phyloP scores from a whole-genome alignment of 2,329 filamentous ascomycete species.

The Fusarium bulbicola region DNA sequence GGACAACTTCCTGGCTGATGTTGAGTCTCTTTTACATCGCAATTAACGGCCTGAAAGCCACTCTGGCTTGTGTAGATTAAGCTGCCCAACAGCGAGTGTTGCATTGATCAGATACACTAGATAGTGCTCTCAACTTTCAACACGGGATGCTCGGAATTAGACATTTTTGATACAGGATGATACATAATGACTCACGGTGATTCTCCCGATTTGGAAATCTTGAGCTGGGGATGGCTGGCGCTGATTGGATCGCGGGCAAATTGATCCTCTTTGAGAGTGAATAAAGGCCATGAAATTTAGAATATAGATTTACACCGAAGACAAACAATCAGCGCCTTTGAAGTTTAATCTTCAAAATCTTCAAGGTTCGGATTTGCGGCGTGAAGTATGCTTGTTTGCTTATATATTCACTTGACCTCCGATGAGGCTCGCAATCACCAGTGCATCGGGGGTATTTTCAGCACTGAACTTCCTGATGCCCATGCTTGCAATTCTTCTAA shows the following conservation, averaged over 20 bases:
- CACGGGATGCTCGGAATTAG: neutral
- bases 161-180: neutral
- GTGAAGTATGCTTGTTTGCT: neutral
- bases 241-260: neutral
- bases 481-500: neutral
- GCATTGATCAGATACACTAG: neutral
- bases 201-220: neutral
- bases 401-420: no score
- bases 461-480: no score
- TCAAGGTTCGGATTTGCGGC: rapidly evolving
- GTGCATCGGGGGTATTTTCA: no score
- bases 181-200: slow-evolving; percentile 8
- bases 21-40: no score
- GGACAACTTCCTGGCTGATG: rapidly evolving
- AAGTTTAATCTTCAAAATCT: rapidly evolving
- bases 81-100: neutral
- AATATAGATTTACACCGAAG: neutral
- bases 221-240: rapidly evolving
- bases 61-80: neutral
- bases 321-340: rapidly evolving
- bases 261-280: neutral
- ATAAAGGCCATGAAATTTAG: rapidly evolving
- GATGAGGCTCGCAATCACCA: neutral
- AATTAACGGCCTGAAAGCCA: no score
- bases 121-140: rapidly evolving